Percentiles rank a stretch among this genome's conserved stretches.
These are phyloP conservation scores for Hyparrhenia diplandra DNA, from an alignment of 176 grass and related monocot genomes.

Conservation along the genomic window DNA sequence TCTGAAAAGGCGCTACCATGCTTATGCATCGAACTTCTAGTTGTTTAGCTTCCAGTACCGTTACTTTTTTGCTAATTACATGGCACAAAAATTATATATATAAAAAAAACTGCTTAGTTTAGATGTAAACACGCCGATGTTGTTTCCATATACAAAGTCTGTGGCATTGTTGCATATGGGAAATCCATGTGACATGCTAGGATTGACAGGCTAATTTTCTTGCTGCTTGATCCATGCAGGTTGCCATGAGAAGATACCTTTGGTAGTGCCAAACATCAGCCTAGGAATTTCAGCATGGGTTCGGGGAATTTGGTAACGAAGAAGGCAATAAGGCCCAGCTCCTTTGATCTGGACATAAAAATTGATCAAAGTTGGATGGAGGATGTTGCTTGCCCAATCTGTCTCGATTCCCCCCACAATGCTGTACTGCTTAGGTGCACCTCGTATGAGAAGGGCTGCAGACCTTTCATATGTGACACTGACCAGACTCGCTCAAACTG, in stretches of 20 bases:
- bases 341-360: constrained; percentile 46
- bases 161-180: not conserved
- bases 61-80: not conserved
- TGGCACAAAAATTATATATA: too few relatives aligned
- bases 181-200: not conserved
- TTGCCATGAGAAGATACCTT: constrained; percentile 5
- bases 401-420: constrained; percentile 82
- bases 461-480: constrained; percentile 85
- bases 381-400: constrained; percentile 86
- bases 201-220: not conserved
- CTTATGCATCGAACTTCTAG: not conserved
- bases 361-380: constrained; percentile 54
- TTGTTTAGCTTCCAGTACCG: not conserved
- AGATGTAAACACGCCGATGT: not conserved
- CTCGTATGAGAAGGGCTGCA: constrained; percentile 84
- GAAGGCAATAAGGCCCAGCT: constrained; percentile 29
- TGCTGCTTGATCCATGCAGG: constrained; percentile 32
- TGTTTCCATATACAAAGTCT: not conserved
- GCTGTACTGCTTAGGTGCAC: constrained; percentile 70
- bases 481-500: constrained; percentile 90
- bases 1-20: constrained; percentile 17
- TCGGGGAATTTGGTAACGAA: constrained; percentile 42
- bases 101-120: too few relatives aligned
- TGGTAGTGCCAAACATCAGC: not conserved
- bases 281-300: constrained; percentile 34